Conservation (phyloP, 2,329 filamentous ascomycete genomes). For the Neopestalotiopsis rosae region DNA sequence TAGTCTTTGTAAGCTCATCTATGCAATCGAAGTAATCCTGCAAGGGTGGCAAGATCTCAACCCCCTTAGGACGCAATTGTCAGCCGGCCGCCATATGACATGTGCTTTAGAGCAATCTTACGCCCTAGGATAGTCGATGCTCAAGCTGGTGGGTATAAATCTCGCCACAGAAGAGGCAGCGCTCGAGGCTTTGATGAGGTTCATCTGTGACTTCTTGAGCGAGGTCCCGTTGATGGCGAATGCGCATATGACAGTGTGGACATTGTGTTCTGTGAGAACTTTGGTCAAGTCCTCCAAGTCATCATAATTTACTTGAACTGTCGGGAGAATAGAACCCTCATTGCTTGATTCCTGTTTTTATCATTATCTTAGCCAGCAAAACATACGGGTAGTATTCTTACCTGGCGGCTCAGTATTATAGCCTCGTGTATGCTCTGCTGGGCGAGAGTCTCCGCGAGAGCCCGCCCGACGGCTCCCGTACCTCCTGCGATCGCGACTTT, state of each 20-base stretch:
- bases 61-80: not conserved
- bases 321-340: not conserved
- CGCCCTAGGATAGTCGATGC: not conserved
- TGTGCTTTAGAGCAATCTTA: not conserved
- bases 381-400: not conserved
- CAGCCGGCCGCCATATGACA: not conserved
- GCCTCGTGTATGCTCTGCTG: not conserved
- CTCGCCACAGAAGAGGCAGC: not conserved
- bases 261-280: not conserved
- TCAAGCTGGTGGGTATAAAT: not conserved
- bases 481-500: constrained; percentile 5
- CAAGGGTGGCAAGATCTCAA: not conserved
- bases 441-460: not conserved
- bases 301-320: not conserved
- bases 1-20: not conserved
- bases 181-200: constrained; percentile 3
- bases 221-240: not conserved
- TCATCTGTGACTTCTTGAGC: constrained; percentile 9
- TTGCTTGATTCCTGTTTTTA: not conserved
- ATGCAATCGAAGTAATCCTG: not conserved
- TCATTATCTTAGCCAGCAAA: not conserved
- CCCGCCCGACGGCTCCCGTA: not conserved
- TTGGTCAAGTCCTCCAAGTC: not conserved
- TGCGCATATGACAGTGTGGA: not conserved
- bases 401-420: not conserved